A percentile compares a stretch with the other conserved stretches of the same genome.
phyloP scores from a whole-genome alignment of 805 yeast species.

The Candida rishiriensis region DNA sequence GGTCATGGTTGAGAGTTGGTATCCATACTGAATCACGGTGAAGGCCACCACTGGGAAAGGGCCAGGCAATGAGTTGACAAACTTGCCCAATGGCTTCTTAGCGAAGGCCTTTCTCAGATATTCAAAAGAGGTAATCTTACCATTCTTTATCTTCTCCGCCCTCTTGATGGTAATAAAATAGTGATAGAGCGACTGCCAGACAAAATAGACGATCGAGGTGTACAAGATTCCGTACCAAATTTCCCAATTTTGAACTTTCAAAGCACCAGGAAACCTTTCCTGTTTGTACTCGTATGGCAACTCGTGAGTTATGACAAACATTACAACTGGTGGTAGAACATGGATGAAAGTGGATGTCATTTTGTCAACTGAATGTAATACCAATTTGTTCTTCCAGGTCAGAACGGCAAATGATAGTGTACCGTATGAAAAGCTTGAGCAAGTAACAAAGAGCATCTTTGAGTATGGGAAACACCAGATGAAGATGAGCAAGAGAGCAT shows the following conservation, averaged over 20 bases:
- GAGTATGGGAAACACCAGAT: conserved; percentile 84
- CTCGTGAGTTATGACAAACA: conserved; percentile 84
- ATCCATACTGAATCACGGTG: conserved; percentile 79
- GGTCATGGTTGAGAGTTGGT: conserved; percentile 82
- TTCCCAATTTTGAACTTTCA: conserved; percentile 65
- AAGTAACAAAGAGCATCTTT: conserved; percentile 66
- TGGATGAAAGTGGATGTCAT: conserved; percentile 90
- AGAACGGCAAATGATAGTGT: conserved; percentile 90
- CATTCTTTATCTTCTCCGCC: conserved; percentile 77
- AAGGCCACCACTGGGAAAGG: conserved; percentile 85
- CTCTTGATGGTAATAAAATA: conserved; percentile 82
- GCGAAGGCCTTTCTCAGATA: conserved; percentile 72
- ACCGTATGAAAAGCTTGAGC: conserved; percentile 85
- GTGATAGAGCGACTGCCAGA: conserved; percentile 90
- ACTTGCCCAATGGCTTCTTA: conserved; percentile 59
- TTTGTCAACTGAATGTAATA: conserved; percentile 86
- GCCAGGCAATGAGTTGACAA: conserved; percentile 79
- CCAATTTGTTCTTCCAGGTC: conserved; percentile 93
- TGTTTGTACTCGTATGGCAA: conserved; percentile 45
- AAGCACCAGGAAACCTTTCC: conserved; percentile 76
- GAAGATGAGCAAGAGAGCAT: conserved; percentile 59
- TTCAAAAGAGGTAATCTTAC: conserved; percentile 83
- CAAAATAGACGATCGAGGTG: conserved; percentile 76
- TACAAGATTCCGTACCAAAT: conserved; percentile 63
- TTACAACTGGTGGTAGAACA: conserved; percentile 80